Conservation (phyloP, 805 yeast genomes). For the Ascoidea tarda region DNA sequence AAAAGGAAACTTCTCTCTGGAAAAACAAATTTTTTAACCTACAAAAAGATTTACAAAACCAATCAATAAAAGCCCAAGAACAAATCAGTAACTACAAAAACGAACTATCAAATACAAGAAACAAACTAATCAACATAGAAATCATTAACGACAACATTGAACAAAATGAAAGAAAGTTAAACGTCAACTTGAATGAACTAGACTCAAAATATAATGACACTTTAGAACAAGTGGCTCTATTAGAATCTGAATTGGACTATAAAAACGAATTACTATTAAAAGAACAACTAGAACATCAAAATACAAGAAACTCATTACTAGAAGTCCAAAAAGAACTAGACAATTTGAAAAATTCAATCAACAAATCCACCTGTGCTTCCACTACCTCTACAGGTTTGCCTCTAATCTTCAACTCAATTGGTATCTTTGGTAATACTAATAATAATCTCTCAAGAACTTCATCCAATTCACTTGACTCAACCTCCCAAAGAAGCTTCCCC, state of each 20-base stretch:
- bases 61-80: slow-evolving; percentile 13
- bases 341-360: slow-evolving; percentile 7
- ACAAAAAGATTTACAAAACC: slow-evolving; percentile 15
- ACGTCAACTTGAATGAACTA: slow-evolving; percentile 19
- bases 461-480: background rate
- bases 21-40: slow-evolving; percentile 15
- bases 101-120: slow-evolving; percentile 18
- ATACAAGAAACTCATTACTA: slow-evolving; percentile 12
- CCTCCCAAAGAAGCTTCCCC: slow-evolving; percentile 7
- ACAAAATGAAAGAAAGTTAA: slow-evolving; percentile 23
- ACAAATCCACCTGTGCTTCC: background rate
- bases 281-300: slow-evolving; percentile 16
- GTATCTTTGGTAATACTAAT: background rate
- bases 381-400: background rate
- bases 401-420: background rate
- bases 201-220: slow-evolving; percentile 20
- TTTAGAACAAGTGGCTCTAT: slow-evolving; percentile 23
- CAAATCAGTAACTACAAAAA: slow-evolving; percentile 15
- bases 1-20: slow-evolving; percentile 15
- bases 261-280: slow-evolving; percentile 15
- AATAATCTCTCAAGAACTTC: background rate
- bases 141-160: slow-evolving; percentile 29
- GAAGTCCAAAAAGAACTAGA: slow-evolving; percentile 6
- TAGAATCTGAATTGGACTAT: slow-evolving; percentile 22
- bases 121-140: slow-evolving; percentile 25